Evolutionary conservation across 441 rosid genomes (phyloP), one percentile per base, ranked within the genome.

Genomic region (Erysimum cheiri): DNA sequence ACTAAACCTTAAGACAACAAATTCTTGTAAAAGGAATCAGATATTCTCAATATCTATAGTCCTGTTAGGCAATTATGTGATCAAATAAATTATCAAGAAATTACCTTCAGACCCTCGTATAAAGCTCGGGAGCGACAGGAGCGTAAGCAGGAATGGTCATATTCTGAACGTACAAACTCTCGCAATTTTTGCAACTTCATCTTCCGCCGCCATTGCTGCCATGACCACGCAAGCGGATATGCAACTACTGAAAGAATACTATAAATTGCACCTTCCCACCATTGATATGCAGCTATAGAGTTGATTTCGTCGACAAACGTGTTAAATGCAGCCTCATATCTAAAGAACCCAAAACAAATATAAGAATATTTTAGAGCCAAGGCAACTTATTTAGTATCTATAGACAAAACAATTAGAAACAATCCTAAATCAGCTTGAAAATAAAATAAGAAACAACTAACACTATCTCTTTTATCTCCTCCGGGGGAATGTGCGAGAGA

Each of bases 41-140:
- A 43, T 35, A 58, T 52, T 62, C 31, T 60, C 17, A 71, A 31
- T 66, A 57, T 32, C 12, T 55, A 36, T 29, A 17, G 77, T 53
- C 71, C 39, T 10, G 29, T 64, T 41, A 12, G 64, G 62, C 17
- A 67, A 58, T 60, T 39, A 39, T 40, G 40, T 52, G 61, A 67
- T 54, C 50, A 58, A 29, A 44, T 6, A 64, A 15, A 70, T 46
- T 26, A 70, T 43, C 63, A 36, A n/a, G 29, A 46, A 50, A 70
- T 17, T 48, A 96, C 99, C 99, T 96, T 96, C 68, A 96, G 87
- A 61, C 99, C 99, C 90, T 93, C 98, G 60, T 93, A 96, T 48
- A 96, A 88, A 80, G 99, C 99, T 70, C 98, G 85, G 14, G 99
- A 96, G 69, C 99, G 98, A 76, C 99, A 96, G 43, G 99, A 96